Evolutionary conservation across 177 flowering plant species (phyloP), one percentile per base, ranked within the genome.

Genomic region (Vitis hybrid): DNA sequence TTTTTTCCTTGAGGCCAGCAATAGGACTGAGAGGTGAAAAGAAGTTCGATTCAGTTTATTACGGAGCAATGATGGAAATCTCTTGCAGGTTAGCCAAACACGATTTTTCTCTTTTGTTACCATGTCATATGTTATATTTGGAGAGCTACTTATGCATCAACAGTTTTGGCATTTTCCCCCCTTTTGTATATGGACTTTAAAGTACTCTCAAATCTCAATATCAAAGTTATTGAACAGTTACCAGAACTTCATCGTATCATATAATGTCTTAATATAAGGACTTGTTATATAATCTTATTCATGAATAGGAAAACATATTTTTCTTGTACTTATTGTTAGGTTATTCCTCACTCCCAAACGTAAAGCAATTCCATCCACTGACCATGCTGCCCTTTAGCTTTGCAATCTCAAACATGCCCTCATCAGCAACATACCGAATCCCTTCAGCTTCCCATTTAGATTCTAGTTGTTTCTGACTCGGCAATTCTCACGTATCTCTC

Each of bases 401-500:
- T 40, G 45, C 45, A 40, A 40, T 40, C 45, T 40, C 45, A 40
- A 40, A 66, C 17, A 32, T 48, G 49, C 32, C 64, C 19, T 14
- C 54, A 17, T 48, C 54, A 10, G 5, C 9, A 1, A 9, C 7
- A 40, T 7, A 50, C n/a, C n/a, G n/a, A 14, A 19, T 10, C 45
- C 23, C 52, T 18, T 58, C 62, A 74, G 58, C 21, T 75, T 72
- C 55, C 56, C 45, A 9, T 62, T 14, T 15, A 78, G 83, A 68
- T 80, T 77, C 26, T 81, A 66, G 63, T 63, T 66, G 62, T 88
- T 90, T 1, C 77, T 76, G 18, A 15, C 67, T 2, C 82, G 73
- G 72, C 97, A 91, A 60, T 89, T 55, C 58, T 14, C 62, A 3
- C 97, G 82, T 23, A 90, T 90, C 78, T 91, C 91, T 13, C 97